Percentiles rank a stretch among this genome's conserved stretches.
These are phyloP conservation scores for Phytophthora lateralis DNA, from an alignment of 352 stramenopile species.

Conservation along the genomic window DNA sequence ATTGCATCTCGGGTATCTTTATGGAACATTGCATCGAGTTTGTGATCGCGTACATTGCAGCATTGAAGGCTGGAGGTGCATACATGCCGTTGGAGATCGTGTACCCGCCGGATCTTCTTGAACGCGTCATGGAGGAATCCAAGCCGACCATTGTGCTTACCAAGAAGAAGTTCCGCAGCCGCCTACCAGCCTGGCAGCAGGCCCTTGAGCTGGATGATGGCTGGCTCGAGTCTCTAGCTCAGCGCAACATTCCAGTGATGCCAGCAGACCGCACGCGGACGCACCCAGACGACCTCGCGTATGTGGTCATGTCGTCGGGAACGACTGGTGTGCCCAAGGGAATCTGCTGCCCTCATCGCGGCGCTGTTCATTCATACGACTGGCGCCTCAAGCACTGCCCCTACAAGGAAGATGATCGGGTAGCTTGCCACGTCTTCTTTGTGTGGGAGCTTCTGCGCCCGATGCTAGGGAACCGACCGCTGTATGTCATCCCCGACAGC, in stretches of 20 bases:
- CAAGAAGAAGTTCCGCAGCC: constrained; percentile 72
- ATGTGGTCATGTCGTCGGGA: constrained; percentile 93
- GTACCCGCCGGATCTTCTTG: constrained; percentile 91
- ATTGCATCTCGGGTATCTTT: constrained; percentile 82
- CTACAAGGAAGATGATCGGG: constrained; percentile 74
- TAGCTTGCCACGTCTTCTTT: constrained; percentile 95
- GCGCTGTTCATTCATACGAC: constrained; percentile 92
- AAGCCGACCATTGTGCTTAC: constrained; percentile 89
- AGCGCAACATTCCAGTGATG: constrained; percentile 49
- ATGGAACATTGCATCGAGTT: constrained; percentile 94
- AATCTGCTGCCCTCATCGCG: constrained; percentile 93
- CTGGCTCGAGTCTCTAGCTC: constrained; percentile 43
- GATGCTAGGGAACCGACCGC: constrained; percentile 87
- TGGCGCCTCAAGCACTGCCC: constrained; percentile 86
- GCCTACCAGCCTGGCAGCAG: constrained; percentile 70
- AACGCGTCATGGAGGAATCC: constrained; percentile 88
- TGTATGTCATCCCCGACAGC: constrained; percentile 93
- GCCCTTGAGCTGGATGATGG: constrained; percentile 71
- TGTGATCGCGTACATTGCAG: constrained; percentile 90
- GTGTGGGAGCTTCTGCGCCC: constrained; percentile 94
- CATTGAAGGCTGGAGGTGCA: constrained; percentile 88
- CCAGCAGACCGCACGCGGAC: constrained; percentile 59
- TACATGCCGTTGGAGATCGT: constrained; percentile 92
- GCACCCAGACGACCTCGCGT: constrained; percentile 89
- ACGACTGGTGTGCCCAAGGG: constrained; percentile 93